A percentile compares a stretch with the other conserved stretches of the same genome.
Conservation (phyloP, 2,329 filamentous ascomycete species). For the Aquanectria penicillioides region DNA sequence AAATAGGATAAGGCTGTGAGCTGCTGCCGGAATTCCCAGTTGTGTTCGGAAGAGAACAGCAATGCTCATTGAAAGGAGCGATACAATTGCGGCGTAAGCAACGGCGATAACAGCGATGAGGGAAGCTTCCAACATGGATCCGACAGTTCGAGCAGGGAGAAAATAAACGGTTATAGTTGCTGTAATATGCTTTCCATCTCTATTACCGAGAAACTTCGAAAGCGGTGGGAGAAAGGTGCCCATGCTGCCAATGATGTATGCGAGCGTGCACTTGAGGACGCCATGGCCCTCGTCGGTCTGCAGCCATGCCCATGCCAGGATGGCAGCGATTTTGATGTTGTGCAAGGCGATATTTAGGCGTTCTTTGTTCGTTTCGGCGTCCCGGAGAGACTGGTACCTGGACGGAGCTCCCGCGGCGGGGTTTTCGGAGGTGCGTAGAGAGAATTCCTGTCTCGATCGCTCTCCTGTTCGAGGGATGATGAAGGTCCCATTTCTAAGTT, state of each 20-base stretch:
- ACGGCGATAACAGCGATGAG: slow-evolving; percentile 82
- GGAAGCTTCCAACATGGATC: slow-evolving; percentile 89
- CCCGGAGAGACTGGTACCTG: slow-evolving; percentile 31
- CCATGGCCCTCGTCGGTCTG: slow-evolving; percentile 79
- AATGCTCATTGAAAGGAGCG: slow-evolving; percentile 87
- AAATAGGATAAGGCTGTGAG: slow-evolving; percentile 81
- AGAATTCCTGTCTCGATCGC: slow-evolving; percentile 82
- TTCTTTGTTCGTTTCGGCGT: slow-evolving; percentile 47
- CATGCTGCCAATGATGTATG: slow-evolving; percentile 86
- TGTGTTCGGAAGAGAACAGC: slow-evolving; percentile 80
- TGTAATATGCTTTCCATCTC: slow-evolving; percentile 93
- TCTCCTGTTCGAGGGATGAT: slow-evolving; percentile 89
- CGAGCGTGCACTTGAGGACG: slow-evolving; percentile 90
- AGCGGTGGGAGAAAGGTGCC: slow-evolving; percentile 84
- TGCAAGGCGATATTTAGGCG: slow-evolving; percentile 47
- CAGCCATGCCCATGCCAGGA: slow-evolving; percentile 65
- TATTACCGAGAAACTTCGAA: slow-evolving; percentile 78
- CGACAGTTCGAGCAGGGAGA: slow-evolving; percentile 85
- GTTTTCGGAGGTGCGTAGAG: slow-evolving; percentile 67
- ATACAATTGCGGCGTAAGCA: slow-evolving; percentile 74
- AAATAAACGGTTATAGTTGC: slow-evolving; percentile 96
- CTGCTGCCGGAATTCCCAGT: slow-evolving; percentile 73
- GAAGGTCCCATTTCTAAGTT: slow-evolving; percentile 86
- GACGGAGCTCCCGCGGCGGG: slow-evolving; percentile 26
- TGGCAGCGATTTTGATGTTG: slow-evolving; percentile 50